Conservation (phyloP, 768 basidiomycete species). For the Russula foetens region DNA sequence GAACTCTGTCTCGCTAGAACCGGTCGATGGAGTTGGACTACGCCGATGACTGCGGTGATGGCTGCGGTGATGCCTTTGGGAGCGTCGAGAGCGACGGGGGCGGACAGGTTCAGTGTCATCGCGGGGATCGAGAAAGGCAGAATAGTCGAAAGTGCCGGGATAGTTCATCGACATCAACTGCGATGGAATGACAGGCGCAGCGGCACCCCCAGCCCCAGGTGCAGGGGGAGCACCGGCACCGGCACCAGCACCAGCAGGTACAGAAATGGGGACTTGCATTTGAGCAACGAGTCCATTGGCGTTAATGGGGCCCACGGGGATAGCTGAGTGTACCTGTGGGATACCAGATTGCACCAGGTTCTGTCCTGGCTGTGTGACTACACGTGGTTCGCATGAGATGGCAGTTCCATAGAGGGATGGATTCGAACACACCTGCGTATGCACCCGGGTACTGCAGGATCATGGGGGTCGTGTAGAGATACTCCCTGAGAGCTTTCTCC, state of each 20-base stretch:
- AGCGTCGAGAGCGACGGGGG: conserved; percentile 6
- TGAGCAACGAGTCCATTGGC: neutral
- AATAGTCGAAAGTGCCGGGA: neutral
- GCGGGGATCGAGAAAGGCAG: neutral
- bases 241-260: neutral
- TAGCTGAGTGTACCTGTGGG: conserved; percentile 3
- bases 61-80: neutral
- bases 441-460: conserved; percentile 15
- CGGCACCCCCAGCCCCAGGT: too few relatives aligned
- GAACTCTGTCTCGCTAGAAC: neutral
- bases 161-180: conserved; percentile 3
- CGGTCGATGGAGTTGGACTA: neutral
- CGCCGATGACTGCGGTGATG: conserved; percentile 7
- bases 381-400: neutral
- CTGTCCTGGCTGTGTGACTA: conserved; percentile 14
- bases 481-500: conserved; percentile 11
- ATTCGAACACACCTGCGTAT: conserved; percentile 2
- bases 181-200: neutral
- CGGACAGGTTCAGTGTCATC: neutral
- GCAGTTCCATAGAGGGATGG: neutral
- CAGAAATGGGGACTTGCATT: neutral
- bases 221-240: too few relatives aligned
- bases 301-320: neutral
- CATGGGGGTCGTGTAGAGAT: conserved; percentile 17
- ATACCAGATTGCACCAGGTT: conserved; percentile 5